These are phyloP conservation scores for Recurvomyces mirabilis DNA, from an alignment of 495 filamentous ascomycete genomes.

Conservation along the genomic window DNA sequence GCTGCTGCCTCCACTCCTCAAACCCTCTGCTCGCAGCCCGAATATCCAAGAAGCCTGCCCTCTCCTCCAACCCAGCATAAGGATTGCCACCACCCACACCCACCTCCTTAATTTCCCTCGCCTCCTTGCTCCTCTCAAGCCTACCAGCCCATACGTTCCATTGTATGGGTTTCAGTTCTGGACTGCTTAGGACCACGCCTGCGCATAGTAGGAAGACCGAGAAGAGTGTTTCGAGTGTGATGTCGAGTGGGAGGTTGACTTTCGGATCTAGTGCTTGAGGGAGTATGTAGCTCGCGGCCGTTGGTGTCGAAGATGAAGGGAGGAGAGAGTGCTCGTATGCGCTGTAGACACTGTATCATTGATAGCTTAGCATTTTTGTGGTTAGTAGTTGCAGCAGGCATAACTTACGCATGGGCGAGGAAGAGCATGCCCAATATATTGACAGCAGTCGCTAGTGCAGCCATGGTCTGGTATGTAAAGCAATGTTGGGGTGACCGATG, in stretches of 20 bases:
- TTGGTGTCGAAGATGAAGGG: slow-evolving; percentile 6
- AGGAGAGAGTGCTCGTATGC: slow-evolving; percentile 34
- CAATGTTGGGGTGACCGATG: no score
- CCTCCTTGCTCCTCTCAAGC: slow-evolving; percentile 25
- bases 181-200: slow-evolving; percentile 30
- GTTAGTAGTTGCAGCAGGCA: slow-evolving; percentile 15
- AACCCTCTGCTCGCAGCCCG: slow-evolving; percentile 34
- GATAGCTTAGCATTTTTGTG: no score
- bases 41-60: slow-evolving; percentile 35
- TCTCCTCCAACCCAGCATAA: slow-evolving; percentile 29
- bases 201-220: slow-evolving; percentile 30
- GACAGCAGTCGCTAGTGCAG: slow-evolving; percentile 16
- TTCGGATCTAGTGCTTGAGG: slow-evolving; percentile 14
- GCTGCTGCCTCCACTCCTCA: slow-evolving; percentile 31
- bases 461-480: no score
- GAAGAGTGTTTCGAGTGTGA: slow-evolving; percentile 33
- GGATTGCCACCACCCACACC: slow-evolving; percentile 29
- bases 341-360: slow-evolving; percentile 38
- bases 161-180: slow-evolving; percentile 31
- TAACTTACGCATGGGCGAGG: slow-evolving; percentile 34
- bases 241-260: slow-evolving; percentile 30
- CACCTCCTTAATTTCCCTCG: slow-evolving; percentile 17
- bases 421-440: slow-evolving; percentile 31
- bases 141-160: slow-evolving; percentile 34
- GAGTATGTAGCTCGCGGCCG: slow-evolving; percentile 12